These are phyloP conservation scores for Rhizoclosmatium sp. DNA, from an alignment of 192 early-diverging fungal genomes.

Conservation along the genomic window DNA sequence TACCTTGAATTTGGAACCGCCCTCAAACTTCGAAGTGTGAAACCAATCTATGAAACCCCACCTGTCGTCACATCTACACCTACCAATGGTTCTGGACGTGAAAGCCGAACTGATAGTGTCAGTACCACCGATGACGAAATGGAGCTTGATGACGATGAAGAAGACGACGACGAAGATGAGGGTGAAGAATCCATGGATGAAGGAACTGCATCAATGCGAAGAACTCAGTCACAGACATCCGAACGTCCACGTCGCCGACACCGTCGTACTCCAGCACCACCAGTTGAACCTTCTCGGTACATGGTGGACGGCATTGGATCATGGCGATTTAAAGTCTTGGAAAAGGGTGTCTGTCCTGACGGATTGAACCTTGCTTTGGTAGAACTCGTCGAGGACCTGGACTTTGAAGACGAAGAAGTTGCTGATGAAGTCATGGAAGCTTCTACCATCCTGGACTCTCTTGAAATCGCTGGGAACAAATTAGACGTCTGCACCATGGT, in stretches of 20 bases:
- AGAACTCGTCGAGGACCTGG: conserved; percentile 41
- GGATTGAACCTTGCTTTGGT: conserved; percentile 42
- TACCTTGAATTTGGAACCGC: conserved; percentile 32
- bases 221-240: not conserved
- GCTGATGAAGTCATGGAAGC: not conserved
- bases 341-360: conserved; percentile 35
- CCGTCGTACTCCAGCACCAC: not conserved
- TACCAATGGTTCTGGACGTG: not conserved
- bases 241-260: not conserved
- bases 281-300: conserved; percentile 12
- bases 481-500: not conserved
- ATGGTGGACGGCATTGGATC: conserved; percentile 36
- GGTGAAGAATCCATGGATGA: not conserved
- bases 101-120: not conserved
- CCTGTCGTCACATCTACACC: not conserved
- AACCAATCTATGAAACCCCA: conserved; percentile 19
- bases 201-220: too few species aligned
- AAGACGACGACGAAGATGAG: not conserved
- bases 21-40: conserved; percentile 20
- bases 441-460: not conserved
- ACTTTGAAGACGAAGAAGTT: conserved; percentile 40
- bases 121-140: not conserved
- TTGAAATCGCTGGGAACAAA: not conserved
- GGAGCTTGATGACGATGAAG: not conserved
- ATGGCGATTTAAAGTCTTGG: conserved; percentile 40